Base-by-base conservation (phyloP, 169 alveolate genomes). In the Perkinsus marinus region DNA sequence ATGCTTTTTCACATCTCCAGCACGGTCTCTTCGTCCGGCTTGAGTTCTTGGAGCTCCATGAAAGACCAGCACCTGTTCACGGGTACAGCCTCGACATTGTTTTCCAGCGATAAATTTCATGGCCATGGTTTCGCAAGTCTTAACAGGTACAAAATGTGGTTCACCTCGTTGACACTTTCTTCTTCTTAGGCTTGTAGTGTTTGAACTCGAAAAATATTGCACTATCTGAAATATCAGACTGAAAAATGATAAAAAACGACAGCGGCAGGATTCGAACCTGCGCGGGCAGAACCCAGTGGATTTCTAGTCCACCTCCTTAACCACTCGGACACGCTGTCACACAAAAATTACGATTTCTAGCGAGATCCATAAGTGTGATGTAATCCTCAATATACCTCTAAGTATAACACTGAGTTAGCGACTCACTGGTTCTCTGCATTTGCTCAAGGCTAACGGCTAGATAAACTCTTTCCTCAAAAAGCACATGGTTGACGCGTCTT, bases 241-340 rank as follows among this genome's bases (percentile, higher is more conserved):
- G 26, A 57, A 57, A 19, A 30, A 13, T 30, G 0, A 57, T 16
- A 43, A 9, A 92, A 39, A 92, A 10, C 98, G 98, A 96, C 98
- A 97, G 97, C 97, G 95, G 97, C 98, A 97, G 98, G 98, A 96
- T 97, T 97, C 94, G 98, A 97, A 97, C 98, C 98, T 97, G 98
- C 97, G 98, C 98, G 98, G n/a, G 98, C 79, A 57, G 79, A 57
- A 30, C 79, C 79, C 79, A 57, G 79, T 57, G 79, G 79, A 57
- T 57, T 57, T 57, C 79, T 57, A 57, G 79, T 57, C 79, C 79
- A 57, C 79, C 79, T 57, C 79, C 79, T 57, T 57, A 57, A 57
- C 79, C 79, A 57, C 79, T 57, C 79, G 79, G 79, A 57, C 79
- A 57, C 79, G 79, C 79, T 57, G 79, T 57, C 79, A 57, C 30